Evolutionary conservation across 768 basidiomycete genomes (phyloP).

Genomic region (Panaeolus cyanescens): DNA sequence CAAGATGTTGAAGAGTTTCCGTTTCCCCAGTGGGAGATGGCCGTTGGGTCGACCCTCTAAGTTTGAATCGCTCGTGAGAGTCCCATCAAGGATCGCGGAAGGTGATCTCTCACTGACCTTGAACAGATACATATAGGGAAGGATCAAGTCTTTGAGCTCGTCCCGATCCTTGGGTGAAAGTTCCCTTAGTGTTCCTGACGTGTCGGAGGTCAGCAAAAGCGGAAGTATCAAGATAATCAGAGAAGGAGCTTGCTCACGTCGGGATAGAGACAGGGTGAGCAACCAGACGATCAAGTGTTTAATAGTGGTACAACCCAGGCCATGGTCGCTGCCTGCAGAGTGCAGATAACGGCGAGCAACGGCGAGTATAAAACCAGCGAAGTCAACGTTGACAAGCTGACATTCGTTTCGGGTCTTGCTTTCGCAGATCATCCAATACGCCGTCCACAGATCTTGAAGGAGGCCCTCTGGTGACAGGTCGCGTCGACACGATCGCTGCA

Average conservation of each 20-base stretch:
- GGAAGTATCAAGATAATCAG: slow-evolving; percentile 8
- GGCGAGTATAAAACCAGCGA: slow-evolving; percentile 38
- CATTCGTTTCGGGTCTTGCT: slow-evolving; percentile 48
- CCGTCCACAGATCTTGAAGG: slow-evolving; percentile 54
- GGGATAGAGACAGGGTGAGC: slow-evolving; percentile 39
- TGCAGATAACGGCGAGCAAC: slow-evolving; percentile 22
- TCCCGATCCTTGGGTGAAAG: slow-evolving; percentile 38
- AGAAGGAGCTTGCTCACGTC: slow-evolving; percentile 35
- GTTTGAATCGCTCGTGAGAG: slow-evolving; percentile 8
- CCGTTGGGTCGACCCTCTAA: slow-evolving; percentile 5
- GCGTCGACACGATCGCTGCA: slow-evolving; percentile 47
- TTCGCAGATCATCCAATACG: slow-evolving; percentile 63
- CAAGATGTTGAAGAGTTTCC: background rate
- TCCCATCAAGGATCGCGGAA: slow-evolving; percentile 8
- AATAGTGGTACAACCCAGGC: slow-evolving; percentile 18
- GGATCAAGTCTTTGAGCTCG: slow-evolving; percentile 32
- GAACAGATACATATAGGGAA: slow-evolving; percentile 20
- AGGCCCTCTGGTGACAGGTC: slow-evolving; percentile 32
- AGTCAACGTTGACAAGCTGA: slow-evolving; percentile 43
- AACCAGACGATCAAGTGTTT: slow-evolving; percentile 39
- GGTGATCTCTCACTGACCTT: slow-evolving; percentile 15
- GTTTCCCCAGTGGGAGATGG: background rate
- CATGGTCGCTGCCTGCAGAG: slow-evolving; percentile 7
- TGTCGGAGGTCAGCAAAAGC: slow-evolving; percentile 9
- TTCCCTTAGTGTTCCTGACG: slow-evolving; percentile 35